These are phyloP conservation scores for Cryptococcus neoformans DNA, from an alignment of 1,284 basidiomycete genomes.

Conservation along the genomic window DNA sequence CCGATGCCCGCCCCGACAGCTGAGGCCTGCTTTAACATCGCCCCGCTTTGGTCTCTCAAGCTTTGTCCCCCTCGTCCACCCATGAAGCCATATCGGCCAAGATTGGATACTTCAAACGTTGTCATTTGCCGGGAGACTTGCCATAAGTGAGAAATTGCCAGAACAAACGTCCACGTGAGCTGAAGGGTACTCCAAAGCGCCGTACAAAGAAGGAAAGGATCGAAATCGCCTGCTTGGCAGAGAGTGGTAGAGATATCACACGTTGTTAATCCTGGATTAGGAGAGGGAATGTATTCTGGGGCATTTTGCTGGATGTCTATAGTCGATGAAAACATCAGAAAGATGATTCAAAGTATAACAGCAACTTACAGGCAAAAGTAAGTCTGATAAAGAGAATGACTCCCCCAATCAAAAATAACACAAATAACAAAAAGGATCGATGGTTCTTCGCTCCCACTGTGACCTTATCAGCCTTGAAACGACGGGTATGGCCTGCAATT, in stretches of 20 bases:
- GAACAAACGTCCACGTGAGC: conserved; percentile 85
- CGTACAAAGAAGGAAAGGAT: conserved; percentile 80
- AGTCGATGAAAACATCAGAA: not conserved
- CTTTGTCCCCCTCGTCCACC: conserved; percentile 72
- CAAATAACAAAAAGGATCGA: conserved; percentile 89
- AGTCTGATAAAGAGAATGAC: conserved; percentile 79
- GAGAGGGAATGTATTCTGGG: conserved; percentile 48
- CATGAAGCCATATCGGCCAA: conserved; percentile 95
- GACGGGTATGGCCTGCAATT: not conserved
- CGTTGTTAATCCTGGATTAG: conserved; percentile 51
- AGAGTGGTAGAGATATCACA: conserved; percentile 68
- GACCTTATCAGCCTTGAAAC: not conserved
- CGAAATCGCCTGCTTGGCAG: conserved; percentile 62
- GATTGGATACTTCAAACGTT: conserved; percentile 91
- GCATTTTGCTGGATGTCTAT: conserved; percentile 49
- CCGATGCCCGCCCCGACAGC: conserved; percentile 39
- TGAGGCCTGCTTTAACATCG: conserved; percentile 32
- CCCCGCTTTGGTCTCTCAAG: conserved; percentile 48
- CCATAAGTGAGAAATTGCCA: conserved; percentile 82
- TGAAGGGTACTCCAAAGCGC: conserved; percentile 84
- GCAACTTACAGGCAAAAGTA: conserved; percentile 67
- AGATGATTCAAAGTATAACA: not conserved
- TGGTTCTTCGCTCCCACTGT: conserved; percentile 92
- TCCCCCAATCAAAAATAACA: conserved; percentile 76
- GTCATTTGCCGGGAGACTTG: conserved; percentile 94